phyloP scores from a whole-genome alignment of 192 early-diverging fungal genomes.

The Geranomyces variabilis region DNA sequence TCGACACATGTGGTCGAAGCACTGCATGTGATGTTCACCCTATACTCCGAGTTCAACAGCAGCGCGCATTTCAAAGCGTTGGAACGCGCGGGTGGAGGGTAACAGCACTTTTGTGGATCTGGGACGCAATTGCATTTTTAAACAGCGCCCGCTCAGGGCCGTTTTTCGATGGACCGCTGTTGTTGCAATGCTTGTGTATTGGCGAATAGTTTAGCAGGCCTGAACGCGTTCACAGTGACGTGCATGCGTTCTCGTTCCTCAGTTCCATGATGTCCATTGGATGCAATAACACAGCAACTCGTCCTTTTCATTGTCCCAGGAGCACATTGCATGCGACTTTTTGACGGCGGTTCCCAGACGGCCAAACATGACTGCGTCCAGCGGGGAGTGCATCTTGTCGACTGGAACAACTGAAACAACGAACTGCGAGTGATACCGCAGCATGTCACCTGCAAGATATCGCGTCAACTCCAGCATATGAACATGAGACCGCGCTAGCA shows the following conservation, averaged over 20 bases:
- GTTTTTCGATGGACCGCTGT: too few species aligned
- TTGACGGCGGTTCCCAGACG: conserved; percentile 75
- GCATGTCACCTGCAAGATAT: conserved; percentile 51
- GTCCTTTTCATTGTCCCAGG: conserved; percentile 40
- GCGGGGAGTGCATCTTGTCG: conserved; percentile 40
- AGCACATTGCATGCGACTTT: conserved; percentile 66
- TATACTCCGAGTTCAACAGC: conserved; percentile 66
- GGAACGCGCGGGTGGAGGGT: neutral
- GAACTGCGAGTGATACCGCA: conserved; percentile 70
- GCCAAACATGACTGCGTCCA: conserved; percentile 61
- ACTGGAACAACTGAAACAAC: conserved; percentile 55
- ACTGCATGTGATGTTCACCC: conserved; percentile 55
- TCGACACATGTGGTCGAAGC: conserved; percentile 47
- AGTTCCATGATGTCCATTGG: conserved; percentile 58
- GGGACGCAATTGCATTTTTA: too few species aligned
- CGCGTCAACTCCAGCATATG: too few species aligned
- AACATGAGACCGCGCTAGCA: too few species aligned
- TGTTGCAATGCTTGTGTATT: too few species aligned
- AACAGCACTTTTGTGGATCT: neutral
- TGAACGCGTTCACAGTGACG: too few species aligned
- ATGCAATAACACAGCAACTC: conserved; percentile 41
- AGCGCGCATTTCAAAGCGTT: conserved; percentile 61
- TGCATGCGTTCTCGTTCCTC: neutral
- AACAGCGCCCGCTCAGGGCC: too few species aligned
- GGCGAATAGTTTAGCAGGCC: too few species aligned